Evolutionary conservation across 352 stramenopile species (phyloP), one percentile per base, ranked within the genome.

Genomic region (Pythium insidiosum): DNA sequence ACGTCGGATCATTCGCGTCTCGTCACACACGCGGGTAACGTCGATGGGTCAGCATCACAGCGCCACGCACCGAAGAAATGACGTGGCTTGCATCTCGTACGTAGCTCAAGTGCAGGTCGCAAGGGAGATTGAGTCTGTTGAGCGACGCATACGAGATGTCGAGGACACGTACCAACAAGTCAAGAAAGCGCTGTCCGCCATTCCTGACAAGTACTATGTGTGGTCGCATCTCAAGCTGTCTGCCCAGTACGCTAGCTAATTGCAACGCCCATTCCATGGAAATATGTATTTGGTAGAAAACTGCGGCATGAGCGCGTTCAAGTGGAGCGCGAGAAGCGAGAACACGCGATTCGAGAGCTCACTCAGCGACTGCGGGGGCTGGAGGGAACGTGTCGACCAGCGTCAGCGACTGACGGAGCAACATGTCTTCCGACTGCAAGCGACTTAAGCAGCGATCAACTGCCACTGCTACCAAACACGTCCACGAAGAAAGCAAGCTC

Each of bases 201-300:
- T 84, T n/a, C 55, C 51, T 15, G 66, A 84, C 64, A 81, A 81
- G 68, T 83, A 34, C 21, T 62, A 57, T 1, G 10, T 29, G 29
- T 16, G 13, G 31, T 23, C 5, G n/a, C n/a, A 11, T 16, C 40
- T 52, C 1, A n/a, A 24, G 11, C 1, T 24, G 13, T 3, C 7
- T 26, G 7, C 11, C n/a, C n/a, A n/a, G n/a, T n/a, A n/a, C n/a
- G n/a, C n/a, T n/a, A n/a, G n/a, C n/a, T n/a, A n/a, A n/a, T n/a
- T 25, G 2, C 20, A 13, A 11, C 34, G 34, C 20, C 46, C 7
- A 18, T 44, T 5, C 4, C 12, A n/a, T 30, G 25, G 20, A 6
- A n/a, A n/a, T n/a, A n/a, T n/a, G n/a, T 59, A 22, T 53, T 43
- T 18, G 6, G 22, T 26, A 81, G 68, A 45, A 75, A 61, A 33